These are phyloP conservation scores for Rhodamnia argentea DNA, from an alignment of 345 rosid species.

Conservation along the genomic window DNA sequence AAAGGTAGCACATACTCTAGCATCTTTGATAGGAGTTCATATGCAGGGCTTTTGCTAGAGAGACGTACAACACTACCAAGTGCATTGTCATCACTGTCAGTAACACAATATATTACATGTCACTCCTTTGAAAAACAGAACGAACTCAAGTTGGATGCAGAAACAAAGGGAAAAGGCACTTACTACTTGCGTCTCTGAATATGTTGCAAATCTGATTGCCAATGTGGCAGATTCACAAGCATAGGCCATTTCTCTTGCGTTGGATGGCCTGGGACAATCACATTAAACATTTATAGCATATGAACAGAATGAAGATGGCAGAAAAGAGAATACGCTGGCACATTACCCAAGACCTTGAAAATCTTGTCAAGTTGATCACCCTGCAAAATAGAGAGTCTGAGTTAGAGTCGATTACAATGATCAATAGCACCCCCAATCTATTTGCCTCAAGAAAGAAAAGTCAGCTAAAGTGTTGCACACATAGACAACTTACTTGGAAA, in stretches of 20 bases:
- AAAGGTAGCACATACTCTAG: constrained; percentile 32
- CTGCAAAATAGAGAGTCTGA: constrained; percentile 10
- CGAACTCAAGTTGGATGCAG: neutral
- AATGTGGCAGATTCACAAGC: constrained; percentile 74
- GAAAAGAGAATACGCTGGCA: neutral
- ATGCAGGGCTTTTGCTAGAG: constrained; percentile 49
- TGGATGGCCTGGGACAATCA: constrained; percentile 54
- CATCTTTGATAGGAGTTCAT: constrained; percentile 86
- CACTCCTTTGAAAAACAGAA: neutral
- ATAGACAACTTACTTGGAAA: constrained; percentile 30
- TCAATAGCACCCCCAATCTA: neutral
- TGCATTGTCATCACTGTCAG: constrained; percentile 36
- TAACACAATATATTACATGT: neutral
- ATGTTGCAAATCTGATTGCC: constrained; percentile 66
- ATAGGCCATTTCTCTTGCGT: constrained; percentile 93
- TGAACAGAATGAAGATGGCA: neutral
- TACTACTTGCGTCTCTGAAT: constrained; percentile 77
- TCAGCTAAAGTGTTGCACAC: neutral
- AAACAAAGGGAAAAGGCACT: neutral
- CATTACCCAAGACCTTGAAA: constrained; percentile 68
- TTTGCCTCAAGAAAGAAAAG: neutral
- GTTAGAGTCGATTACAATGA: neutral
- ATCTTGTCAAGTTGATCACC: constrained; percentile 97
- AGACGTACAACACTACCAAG: constrained; percentile 71
- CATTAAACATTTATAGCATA: neutral